Evolutionary conservation across 345 rosid species (phyloP), one percentile per base, ranked within the genome.

Genomic region (Ricinus communis): DNA sequence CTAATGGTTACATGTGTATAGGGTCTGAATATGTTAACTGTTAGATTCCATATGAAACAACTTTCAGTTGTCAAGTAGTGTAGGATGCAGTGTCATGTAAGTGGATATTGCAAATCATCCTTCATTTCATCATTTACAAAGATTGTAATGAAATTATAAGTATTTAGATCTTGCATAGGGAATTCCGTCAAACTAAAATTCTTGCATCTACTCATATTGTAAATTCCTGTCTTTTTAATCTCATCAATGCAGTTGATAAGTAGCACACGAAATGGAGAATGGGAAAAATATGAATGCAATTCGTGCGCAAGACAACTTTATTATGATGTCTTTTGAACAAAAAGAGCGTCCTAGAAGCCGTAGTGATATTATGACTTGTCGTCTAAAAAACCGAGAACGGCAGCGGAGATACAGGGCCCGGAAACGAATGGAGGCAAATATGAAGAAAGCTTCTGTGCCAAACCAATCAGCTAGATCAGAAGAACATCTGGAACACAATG

Each of bases 381-480:
- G 96, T 30, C 69, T 83, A 79, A 90, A 90, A 89, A 90, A 90
- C 55, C 71, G 96, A 31, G 96, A 90, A 71, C 81, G 93, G 56
- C 96, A 90, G 69, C 93, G 93, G 45, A 82, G 91, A 75, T 88
- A 88, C 69, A 84, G 93, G 79, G 91, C 88, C 2, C 68, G 93
- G 62, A 90, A 88, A 60, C 85, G 91, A 53, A 75, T 85, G 27
- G 91, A 90, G 77, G 90, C 82, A 0, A 82, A 85, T 68, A 62
- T 27, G 40, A 76, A 74, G 72, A 75, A 67, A 56, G 28, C 76
- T 25, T 60, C 49, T 59, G 64, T 65, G 49, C 24, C 22, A 72
- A 73, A 55, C 62, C 81, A 68, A 28, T 43, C 77, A 49, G 40
- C 51, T 51, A 25, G 51, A 57, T 67, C 74, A 7, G 65, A 79